phyloP scores from a whole-genome alignment of 78 protist species.

The Isochrysis galbana region DNA sequence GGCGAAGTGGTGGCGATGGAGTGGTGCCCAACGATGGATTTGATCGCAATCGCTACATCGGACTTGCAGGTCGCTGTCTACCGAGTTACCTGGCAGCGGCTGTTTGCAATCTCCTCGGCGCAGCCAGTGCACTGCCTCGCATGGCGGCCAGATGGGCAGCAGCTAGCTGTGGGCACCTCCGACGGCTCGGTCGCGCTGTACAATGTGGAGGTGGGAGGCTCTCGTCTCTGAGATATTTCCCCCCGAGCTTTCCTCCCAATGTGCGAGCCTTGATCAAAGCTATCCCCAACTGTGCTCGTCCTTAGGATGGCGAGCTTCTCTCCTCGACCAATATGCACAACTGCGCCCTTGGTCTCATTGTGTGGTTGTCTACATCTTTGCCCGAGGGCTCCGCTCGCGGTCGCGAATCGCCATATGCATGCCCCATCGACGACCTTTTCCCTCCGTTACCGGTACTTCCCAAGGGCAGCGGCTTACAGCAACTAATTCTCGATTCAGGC shows the following conservation, averaged over 20 bases:
- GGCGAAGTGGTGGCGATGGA: neutral
- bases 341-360: neutral
- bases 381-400: neutral
- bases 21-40: neutral
- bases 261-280: too few relatives aligned
- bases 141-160: neutral
- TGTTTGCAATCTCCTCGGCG: neutral
- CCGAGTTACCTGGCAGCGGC: neutral
- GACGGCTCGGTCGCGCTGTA: neutral
- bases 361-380: neutral
- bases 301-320: neutral
- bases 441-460: neutral
- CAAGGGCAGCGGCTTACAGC: neutral
- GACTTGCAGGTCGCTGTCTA: neutral
- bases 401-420: neutral
- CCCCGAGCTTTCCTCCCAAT: too few relatives aligned
- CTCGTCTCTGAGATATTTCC: too few relatives aligned
- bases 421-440: neutral
- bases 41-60: neutral
- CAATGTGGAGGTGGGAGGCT: too few relatives aligned
- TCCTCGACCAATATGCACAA: neutral
- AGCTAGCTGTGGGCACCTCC: neutral
- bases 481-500: neutral
- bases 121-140: neutral
- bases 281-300: too few relatives aligned